phyloP scores from a whole-genome alignment of 179 eudicot genomes.

The Silene coronaria region DNA sequence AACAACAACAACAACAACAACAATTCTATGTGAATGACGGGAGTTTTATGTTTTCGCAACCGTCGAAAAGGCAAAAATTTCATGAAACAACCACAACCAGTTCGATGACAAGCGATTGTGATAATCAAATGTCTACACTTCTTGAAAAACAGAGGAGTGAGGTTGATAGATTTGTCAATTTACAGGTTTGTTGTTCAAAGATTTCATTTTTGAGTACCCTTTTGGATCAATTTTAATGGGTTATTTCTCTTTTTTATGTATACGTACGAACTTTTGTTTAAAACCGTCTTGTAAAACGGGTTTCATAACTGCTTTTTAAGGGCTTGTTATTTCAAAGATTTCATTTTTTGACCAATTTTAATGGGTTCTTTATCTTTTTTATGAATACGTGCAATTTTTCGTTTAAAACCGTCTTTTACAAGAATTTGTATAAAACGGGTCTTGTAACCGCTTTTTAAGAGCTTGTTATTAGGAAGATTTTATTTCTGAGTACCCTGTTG shows the following conservation, averaged over 20 bases:
- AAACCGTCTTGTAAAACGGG: no score
- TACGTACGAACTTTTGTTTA: background rate
- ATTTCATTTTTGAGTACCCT: slow-evolving; percentile 9
- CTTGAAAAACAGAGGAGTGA: slow-evolving; percentile 49
- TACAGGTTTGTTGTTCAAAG: slow-evolving; percentile 43
- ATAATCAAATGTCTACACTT: slow-evolving; percentile 23
- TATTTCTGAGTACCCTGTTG: slow-evolving; percentile 17
- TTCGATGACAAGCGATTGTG: slow-evolving; percentile 13
- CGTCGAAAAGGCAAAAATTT: slow-evolving; percentile 18
- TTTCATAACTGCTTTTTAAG: no score
- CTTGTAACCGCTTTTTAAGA: no score
- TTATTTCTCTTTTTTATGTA: background rate
- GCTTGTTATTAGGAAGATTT: slow-evolving; percentile 20
- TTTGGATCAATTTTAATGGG: slow-evolving; percentile 10
- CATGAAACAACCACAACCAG: slow-evolving; percentile 10
- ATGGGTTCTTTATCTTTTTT: background rate
- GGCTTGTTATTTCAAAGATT: no score
- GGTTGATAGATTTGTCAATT: slow-evolving; percentile 42
- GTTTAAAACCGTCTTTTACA: no score
- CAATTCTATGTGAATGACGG: slow-evolving; percentile 15
- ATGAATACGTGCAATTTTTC: background rate
- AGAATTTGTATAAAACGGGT: no score
- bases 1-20: slow-evolving; percentile 4
- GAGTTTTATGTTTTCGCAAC: slow-evolving; percentile 17
- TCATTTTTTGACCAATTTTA: background rate